Evolutionary conservation across 164 flowering plant species (phyloP).

Genomic region (Aristolochia californica): DNA sequence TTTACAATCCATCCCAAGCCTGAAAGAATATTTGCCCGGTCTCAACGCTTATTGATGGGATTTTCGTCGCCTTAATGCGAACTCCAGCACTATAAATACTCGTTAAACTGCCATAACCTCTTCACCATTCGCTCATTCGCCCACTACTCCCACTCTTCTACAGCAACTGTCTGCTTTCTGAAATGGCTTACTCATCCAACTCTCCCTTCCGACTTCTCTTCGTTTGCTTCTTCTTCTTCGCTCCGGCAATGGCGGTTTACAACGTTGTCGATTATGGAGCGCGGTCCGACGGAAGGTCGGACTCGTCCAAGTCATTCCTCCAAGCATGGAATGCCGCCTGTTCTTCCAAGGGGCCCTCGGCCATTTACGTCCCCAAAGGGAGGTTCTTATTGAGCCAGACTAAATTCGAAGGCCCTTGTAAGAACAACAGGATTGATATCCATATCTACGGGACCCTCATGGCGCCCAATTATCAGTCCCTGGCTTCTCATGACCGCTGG

Average conservation of each 20-base stretch:
- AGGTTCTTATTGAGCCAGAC: conserved; percentile 12
- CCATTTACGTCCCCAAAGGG: conserved; percentile 20
- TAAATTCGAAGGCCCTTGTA: conserved; percentile 21
- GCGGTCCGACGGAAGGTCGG: conserved; percentile 13
- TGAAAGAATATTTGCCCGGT: too few relatives aligned
- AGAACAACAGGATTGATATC: conserved; percentile 4
- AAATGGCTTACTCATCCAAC: too few relatives aligned
- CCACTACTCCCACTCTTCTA: conserved; percentile 1
- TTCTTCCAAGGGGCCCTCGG: conserved; percentile 8
- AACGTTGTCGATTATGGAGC: conserved; percentile 16
- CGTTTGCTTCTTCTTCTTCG: conserved; percentile 8
- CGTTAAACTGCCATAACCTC: too few relatives aligned
- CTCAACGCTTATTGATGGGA: too few relatives aligned
- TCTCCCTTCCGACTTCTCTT: too few relatives aligned
- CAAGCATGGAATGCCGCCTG: conserved; percentile 23
- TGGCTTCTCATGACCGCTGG: conserved; percentile 12
- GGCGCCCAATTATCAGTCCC: conserved; percentile 12
- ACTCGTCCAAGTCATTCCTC: conserved; percentile 13
- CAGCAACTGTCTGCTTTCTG: background rate
- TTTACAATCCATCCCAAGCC: too few relatives aligned
- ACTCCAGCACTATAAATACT: too few relatives aligned
- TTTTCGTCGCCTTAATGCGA: too few relatives aligned
- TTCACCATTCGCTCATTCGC: too few relatives aligned
- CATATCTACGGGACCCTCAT: conserved; percentile 17
- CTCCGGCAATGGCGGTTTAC: conserved; percentile 9